Base-by-base conservation (phyloP, 2,329 filamentous ascomycete genomes). In the Zasmidium citrigriseum region DNA sequence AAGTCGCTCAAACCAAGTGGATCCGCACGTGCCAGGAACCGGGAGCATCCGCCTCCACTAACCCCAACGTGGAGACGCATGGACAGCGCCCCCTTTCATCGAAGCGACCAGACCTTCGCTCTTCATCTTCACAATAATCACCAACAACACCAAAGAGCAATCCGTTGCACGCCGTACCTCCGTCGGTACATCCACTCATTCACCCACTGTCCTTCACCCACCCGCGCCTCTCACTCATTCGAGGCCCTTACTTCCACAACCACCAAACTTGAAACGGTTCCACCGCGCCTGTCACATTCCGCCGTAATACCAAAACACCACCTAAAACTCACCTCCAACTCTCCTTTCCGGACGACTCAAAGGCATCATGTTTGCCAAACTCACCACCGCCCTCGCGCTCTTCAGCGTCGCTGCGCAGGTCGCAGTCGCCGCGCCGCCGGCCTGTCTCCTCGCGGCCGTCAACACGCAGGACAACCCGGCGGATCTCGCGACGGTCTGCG, bases 391-490 rank as follows among this genome's bases (percentile, higher is more conserved):
- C 57, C 61, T 80, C 55, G 75, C 78, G 58, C 65, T 82, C 57
- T 70, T 82, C 66, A 76, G 78, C 38, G 69, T 80, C 57, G 72
- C 73, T 67, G 75, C 76, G 63, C 69, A 77, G 55, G 70, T 77
- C 58, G 74, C 73, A 58, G 72, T 75, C 57, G 73, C 75, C n/a
- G 66, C 74, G 24, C 77, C 81, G 47, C 80, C 80, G 24, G 78
- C 78, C 54, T 84, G 82, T 69, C 72, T 84, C 47, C 72, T 83
- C 46, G 74, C 72, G 45, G 80, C 78, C 38, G 74, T 83, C 64
- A 80, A 80, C 68, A 70, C 67, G 12, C 67, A 71, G 52, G 57
- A 52, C 14, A 64, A 73, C 52, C 72, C 73, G 12, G 58, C 62
- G 45, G 67, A 72, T 55, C 62, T 73, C 55, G 65, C 70, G 58